A percentile compares a stretch with the other conserved stretches of the same genome.
Evolutionary conservation across 805 yeast species (phyloP).

Genomic region (Candida yuanshanica): DNA sequence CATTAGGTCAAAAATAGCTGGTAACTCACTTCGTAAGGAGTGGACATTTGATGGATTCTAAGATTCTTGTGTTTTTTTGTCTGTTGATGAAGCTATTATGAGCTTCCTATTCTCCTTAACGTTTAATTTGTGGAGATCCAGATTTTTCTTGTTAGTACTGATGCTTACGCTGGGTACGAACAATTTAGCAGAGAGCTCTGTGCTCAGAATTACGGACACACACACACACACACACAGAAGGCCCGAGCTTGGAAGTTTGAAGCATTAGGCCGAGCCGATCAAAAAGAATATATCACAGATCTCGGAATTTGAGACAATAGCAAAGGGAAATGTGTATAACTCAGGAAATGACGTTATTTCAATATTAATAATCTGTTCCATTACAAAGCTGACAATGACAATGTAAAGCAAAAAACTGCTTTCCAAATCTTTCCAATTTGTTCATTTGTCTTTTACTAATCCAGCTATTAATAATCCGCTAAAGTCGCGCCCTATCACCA

Average conservation of each 20-base stretch:
- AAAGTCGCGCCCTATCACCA: neutral
- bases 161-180: neutral
- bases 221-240: no score
- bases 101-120: no score
- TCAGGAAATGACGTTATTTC: neutral
- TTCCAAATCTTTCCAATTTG: neutral
- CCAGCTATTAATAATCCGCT: neutral
- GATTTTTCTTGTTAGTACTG: slow-evolving; percentile 3
- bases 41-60: neutral
- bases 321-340: no score
- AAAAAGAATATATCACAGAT: no score
- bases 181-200: neutral
- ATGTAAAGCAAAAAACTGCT: no score
- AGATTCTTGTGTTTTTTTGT: no score
- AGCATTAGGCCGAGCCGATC: no score
- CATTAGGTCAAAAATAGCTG: neutral
- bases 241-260: no score
- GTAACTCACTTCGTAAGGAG: slow-evolving; percentile 12
- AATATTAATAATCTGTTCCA: neutral
- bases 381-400: no score
- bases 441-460: neutral
- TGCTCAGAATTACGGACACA: slow-evolving; percentile 5
- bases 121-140: neutral
- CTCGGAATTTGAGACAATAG: no score
- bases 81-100: no score